Evolutionary conservation across 2,329 filamentous ascomycete genomes (phyloP), one percentile per base, ranked within the genome.

Genomic region (Chaetoscypha palmicola): DNA sequence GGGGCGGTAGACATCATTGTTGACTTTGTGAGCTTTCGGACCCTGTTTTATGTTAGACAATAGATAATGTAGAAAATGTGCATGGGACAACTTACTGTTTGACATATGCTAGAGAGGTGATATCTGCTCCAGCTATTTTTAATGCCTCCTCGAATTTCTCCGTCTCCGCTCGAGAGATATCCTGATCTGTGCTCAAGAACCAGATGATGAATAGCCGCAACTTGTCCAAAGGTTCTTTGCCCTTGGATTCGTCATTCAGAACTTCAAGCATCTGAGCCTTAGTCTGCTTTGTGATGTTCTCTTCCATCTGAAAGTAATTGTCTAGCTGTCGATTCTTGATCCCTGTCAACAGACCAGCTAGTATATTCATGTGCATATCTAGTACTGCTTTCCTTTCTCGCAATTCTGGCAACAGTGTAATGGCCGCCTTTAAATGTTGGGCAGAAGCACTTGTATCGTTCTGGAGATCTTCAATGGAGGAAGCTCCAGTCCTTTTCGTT

Each of bases 351-450:
- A 81, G 63, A 1, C 87, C 86, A 1, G 90, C 91, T 3, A 94
- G 74, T 47, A 97, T 95, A 62, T 94, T 96, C 92, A 98, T 98
- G 64, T 98, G 92, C 86, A 96, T 97, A 62, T 96, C 92, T 4
- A 98, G 76, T 16, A 83, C 77, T n/a, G 83, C 81, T 63, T 98
- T 98, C 47, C 92, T 81, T 64, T 97, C 92, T 51, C 89, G 76
- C 53, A 98, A 73, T 64, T 97, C 91, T 0, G 92, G 94, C 11
- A 98, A 72, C 17, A 95, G 70, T 0, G 91, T 94, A 57, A 98
- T 95, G 10, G 91, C 94, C 3, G 90, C 88, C 66, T 97, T 98
- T 35, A 98, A 75, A 63, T 98, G 92, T 58, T 94, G 87, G 12
- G 92, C 90, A 45, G 88, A 94, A 30, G 88, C 82, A 55, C 83